Evolutionary conservation across 2,329 filamentous ascomycete genomes (phyloP), one percentile per base, ranked within the genome.

Genomic region (Penicillium sp.): DNA sequence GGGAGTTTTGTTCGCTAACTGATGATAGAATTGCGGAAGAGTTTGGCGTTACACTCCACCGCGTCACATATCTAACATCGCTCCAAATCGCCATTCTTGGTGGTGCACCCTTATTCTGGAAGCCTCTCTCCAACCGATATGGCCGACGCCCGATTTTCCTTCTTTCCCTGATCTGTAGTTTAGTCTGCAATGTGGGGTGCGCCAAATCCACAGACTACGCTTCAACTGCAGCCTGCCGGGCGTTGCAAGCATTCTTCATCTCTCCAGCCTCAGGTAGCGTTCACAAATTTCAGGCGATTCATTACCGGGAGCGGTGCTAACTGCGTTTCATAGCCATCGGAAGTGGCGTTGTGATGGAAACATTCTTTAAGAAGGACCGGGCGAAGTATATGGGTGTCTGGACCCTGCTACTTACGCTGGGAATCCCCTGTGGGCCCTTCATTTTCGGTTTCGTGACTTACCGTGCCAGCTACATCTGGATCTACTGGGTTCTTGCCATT

Each of bases 401-500:
- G 85, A 86, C 84, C 54, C 72, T 78, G 58, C 76, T 85, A 71
- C 72, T 85, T 15, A 85, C 83, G 0, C 61, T 85, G 11, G 83
- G n/a, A 86, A 85, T 82, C 29, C 81, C 82, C 1, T 64, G 77
- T 23, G 73, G 73, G 11, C 74, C 75, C 1, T 72, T 76, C 19
- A 74, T 77, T 23, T 73, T 76, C 30, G 75, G 75, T 0, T 76
- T 76, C n/a, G 84, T 87, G 0, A 79, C 82, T 0, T 75, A 83
- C 60, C 78, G 82, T 9, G 81, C 83, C 15, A 81, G 83, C 0
- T 88, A 84, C 59, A 78, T 82, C 17, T 88, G 85, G 85, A 86
- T 87, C 29, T 88, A 84, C 71, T 87, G 82, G 80, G 79, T 83
- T 23, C 73, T 87, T 23, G 83, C 84, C 1, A 87, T 87, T 46